Evolutionary conservation across 306 rosid genomes (phyloP), one percentile per base, ranked within the genome.

Genomic region (Rosa persica): DNA sequence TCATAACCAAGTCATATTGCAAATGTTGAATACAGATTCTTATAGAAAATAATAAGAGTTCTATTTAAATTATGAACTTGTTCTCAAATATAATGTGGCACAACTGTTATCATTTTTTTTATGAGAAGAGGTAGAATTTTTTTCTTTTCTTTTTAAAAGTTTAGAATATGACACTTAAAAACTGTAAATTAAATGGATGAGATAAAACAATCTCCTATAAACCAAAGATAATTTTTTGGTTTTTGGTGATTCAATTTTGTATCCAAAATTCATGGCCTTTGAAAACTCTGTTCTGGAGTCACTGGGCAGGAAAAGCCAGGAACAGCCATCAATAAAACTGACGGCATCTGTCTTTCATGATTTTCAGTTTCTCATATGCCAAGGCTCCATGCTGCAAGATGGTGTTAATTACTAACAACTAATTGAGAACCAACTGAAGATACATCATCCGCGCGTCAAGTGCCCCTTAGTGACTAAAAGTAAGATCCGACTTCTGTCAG

Each of bases 1-100:
- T 40, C 71, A 84, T 57, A 85, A 81, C 76, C 30, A 76, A 70
- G 67, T 81, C 79, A 87, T 76, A 76, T 82, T 78, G 30, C 68
- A 38, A 42, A 69, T 48, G 15, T 15, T 34, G 23, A 38, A 55
- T 19, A n/a, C 4, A 69, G 57, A 23, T 22, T 38, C 23, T 58
- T 12, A n/a, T 20, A 55, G 43, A 30, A 57, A 25, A 10, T 27
- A 6, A 44, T 42, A n/a, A n/a, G 16, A 34, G 23, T 47, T 5
- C 6, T 46, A 12, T 47, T 25, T 30, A 6, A 46, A 34, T 11
- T n/a, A 39, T 5, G 3, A 49, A 38, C n/a, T 15, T 51, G 46
- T 12, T 66, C 19, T 74, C 16, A 1, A 15, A 57, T 15, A 42
- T 57, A 16, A 11, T 6, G 39, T 0, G 2, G 20, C 23, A 7